A percentile compares a stretch with the other conserved stretches of the same genome.
Conservation (phyloP, 1,284 basidiomycete species). For the Pterulicium gracile region DNA sequence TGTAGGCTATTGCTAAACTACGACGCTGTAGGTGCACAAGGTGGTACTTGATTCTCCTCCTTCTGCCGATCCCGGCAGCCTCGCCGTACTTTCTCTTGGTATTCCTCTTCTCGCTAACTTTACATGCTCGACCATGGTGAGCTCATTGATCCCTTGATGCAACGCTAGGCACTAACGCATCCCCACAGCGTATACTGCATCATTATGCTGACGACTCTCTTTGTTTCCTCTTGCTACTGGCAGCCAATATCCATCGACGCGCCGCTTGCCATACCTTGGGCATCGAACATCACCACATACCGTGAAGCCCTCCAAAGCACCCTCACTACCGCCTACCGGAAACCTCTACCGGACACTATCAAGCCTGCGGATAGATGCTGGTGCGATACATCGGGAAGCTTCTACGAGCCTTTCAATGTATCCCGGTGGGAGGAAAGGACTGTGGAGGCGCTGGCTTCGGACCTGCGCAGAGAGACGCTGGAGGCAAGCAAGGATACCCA, state of each 20-base stretch:
- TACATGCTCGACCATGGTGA: conserved; percentile 74
- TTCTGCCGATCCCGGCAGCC: conserved; percentile 69
- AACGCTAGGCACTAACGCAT: conserved; percentile 8
- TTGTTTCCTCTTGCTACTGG: conserved; percentile 80
- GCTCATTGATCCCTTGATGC: conserved; percentile 14
- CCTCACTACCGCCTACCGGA: conserved; percentile 21
- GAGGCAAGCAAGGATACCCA: no score
- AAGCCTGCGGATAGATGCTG: conserved; percentile 66
- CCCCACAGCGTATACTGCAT: conserved; percentile 68
- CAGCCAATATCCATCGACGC: conserved; percentile 60
- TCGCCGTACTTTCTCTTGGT: conserved; percentile 65
- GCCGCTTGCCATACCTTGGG: conserved; percentile 50
- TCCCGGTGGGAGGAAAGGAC: conserved; percentile 60
- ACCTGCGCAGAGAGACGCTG: not conserved
- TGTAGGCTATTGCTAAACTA: not conserved
- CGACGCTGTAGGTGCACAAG: conserved; percentile 53
- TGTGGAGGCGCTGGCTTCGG: conserved; percentile 22
- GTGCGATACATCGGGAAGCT: conserved; percentile 52
- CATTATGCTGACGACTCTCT: conserved; percentile 62
- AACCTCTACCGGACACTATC: conserved; percentile 36
- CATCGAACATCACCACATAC: conserved; percentile 58
- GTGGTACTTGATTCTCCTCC: conserved; percentile 69
- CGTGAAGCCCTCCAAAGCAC: conserved; percentile 44
- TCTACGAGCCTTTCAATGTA: conserved; percentile 67
- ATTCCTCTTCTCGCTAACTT: conserved; percentile 60